Evolutionary conservation across 2,329 filamentous ascomycete species (phyloP).

Genomic region (Colletotrichum limetticola): DNA sequence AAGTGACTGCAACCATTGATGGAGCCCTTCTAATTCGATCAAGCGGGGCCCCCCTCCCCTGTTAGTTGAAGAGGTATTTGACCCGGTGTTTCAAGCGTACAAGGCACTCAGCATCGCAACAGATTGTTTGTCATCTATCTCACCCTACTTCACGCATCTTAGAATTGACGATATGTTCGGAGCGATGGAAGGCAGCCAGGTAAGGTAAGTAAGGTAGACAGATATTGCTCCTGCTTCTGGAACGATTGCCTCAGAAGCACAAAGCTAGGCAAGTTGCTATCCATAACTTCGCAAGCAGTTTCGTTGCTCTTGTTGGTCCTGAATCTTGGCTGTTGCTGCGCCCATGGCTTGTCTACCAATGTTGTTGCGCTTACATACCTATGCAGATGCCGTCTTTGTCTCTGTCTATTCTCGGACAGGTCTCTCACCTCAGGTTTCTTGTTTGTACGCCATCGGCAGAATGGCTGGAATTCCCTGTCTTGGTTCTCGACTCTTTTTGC

Average conservation of each 20-base stretch:
- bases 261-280: too few relatives aligned
- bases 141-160: too few relatives aligned
- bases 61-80: constrained; percentile 4
- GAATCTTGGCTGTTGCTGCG: not conserved
- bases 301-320: too few relatives aligned
- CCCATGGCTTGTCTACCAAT: not conserved
- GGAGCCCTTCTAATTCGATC: not conserved
- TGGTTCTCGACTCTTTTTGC: not conserved
- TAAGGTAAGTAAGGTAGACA: too few relatives aligned
- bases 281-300: too few relatives aligned
- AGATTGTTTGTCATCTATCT: not conserved
- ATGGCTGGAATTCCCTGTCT: constrained; percentile 12
- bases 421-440: not conserved
- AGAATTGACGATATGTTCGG: too few relatives aligned
- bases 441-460: not conserved
- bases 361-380: too few relatives aligned
- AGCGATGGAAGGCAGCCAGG: too few relatives aligned
- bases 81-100: not conserved
- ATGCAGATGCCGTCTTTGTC: not conserved
- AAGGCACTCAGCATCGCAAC: constrained; percentile 14
- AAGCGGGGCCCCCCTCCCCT: not conserved
- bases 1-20: not conserved
- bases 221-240: too few relatives aligned
- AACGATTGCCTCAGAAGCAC: too few relatives aligned
- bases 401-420: not conserved